Conservation (phyloP, 768 basidiomycete species). For the Termitomyces sp. region DNA sequence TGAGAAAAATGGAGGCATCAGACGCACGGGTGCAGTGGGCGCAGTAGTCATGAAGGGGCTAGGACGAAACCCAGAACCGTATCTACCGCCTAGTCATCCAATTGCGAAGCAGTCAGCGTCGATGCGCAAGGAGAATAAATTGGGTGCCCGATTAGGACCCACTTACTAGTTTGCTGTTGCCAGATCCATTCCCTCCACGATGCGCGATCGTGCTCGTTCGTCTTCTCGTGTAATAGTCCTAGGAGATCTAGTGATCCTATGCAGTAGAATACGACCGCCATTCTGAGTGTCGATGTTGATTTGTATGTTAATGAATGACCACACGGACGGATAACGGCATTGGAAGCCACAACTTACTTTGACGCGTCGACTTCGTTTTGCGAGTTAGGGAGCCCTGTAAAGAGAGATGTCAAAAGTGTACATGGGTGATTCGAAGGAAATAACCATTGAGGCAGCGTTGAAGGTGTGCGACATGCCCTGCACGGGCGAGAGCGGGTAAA, state of each 20-base stretch:
- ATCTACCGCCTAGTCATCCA: slow-evolving; percentile 38
- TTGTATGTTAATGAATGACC: slow-evolving; percentile 5
- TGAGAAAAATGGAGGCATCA: neutral
- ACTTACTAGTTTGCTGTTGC: slow-evolving; percentile 77
- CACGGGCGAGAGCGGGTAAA: slow-evolving; percentile 32
- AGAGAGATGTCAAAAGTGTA: neutral
- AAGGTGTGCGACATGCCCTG: slow-evolving; percentile 60
- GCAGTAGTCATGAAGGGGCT: slow-evolving; percentile 59
- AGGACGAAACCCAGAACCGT: slow-evolving; percentile 69
- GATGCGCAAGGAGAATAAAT: neutral
- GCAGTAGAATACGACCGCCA: slow-evolving; percentile 87
- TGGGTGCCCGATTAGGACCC: slow-evolving; percentile 25
- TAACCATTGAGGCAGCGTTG: slow-evolving; percentile 57
- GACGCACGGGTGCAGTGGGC: slow-evolving; percentile 6
- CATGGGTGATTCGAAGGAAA: slow-evolving; percentile 3
- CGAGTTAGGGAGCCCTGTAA: slow-evolving; percentile 53
- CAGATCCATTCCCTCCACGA: slow-evolving; percentile 85
- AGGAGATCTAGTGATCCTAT: slow-evolving; percentile 80
- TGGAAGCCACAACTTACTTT: slow-evolving; percentile 35
- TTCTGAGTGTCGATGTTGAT: slow-evolving; percentile 32
- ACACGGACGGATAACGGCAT: neutral
- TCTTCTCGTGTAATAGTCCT: slow-evolving; percentile 40
- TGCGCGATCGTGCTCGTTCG: slow-evolving; percentile 45
- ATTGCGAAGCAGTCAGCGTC: neutral
- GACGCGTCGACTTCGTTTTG: slow-evolving; percentile 70